These are phyloP conservation scores for Aspergillus aculeatinus DNA, from an alignment of 2,329 filamentous ascomycete genomes.

Conservation along the genomic window DNA sequence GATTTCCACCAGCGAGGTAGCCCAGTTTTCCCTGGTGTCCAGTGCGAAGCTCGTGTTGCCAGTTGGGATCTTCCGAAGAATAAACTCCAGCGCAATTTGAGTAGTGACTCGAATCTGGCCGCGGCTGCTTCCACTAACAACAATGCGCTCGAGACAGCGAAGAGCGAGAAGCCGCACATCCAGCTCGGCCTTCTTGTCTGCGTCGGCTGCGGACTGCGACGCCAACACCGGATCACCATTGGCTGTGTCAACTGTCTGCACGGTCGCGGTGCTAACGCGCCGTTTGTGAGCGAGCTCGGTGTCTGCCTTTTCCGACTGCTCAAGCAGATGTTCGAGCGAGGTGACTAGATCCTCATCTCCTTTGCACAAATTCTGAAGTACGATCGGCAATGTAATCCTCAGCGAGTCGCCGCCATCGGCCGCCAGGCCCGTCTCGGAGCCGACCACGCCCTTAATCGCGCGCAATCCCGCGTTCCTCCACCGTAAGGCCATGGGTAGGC, in stretches of 20 bases:
- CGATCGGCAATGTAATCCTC: slow-evolving; percentile 74
- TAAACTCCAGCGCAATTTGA: slow-evolving; percentile 69
- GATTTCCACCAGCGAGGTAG: slow-evolving; percentile 75
- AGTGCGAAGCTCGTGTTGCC: slow-evolving; percentile 45
- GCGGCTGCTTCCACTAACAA: slow-evolving; percentile 72
- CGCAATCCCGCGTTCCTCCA: slow-evolving; percentile 73
- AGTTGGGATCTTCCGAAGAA: slow-evolving; percentile 59
- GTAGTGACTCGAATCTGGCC: slow-evolving; percentile 79
- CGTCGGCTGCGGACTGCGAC: slow-evolving; percentile 77
- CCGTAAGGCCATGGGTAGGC: slow-evolving; percentile 72
- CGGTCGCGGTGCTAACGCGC: slow-evolving; percentile 76
- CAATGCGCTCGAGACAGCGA: slow-evolving; percentile 83
- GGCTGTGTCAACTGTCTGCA: slow-evolving; percentile 68
- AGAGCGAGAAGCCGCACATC: slow-evolving; percentile 81
- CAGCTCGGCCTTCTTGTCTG: slow-evolving; percentile 85
- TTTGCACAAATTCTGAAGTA: slow-evolving; percentile 83
- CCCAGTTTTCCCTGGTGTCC: slow-evolving; percentile 65
- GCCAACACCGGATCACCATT: slow-evolving; percentile 65
- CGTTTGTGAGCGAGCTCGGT: slow-evolving; percentile 62
- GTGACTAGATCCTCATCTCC: slow-evolving; percentile 62
- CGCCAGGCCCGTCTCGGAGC: slow-evolving; percentile 75
- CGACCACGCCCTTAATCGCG: slow-evolving; percentile 77
- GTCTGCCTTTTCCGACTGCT: slow-evolving; percentile 62
- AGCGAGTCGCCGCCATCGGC: slow-evolving; percentile 75
- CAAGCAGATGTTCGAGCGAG: slow-evolving; percentile 64